phyloP scores from a whole-genome alignment of 208 protist species.

The Trichomonas gallinae region DNA sequence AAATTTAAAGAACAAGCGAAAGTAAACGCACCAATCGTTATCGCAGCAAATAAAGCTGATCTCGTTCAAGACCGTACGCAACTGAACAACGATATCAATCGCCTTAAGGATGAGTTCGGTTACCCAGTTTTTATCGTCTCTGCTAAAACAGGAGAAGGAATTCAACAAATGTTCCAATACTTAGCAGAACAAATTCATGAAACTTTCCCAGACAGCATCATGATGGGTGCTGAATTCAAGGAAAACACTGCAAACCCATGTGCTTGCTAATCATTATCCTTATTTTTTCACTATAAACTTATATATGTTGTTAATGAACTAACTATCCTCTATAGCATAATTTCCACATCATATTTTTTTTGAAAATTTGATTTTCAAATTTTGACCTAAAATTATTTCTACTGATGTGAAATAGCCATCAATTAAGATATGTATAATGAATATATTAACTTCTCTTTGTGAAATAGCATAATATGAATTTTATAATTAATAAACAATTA shows the following conservation, averaged over 20 bases:
- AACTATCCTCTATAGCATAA: too few species aligned
- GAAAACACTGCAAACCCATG: not conserved
- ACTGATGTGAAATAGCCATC: too few species aligned
- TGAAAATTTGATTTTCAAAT: too few species aligned
- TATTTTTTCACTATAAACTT: too few species aligned
- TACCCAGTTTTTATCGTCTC: not conserved
- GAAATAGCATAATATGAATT: too few species aligned
- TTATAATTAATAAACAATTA: too few species aligned
- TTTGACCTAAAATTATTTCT: too few species aligned
- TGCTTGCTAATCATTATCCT: not conserved
- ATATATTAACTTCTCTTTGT: too few species aligned
- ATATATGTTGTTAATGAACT: too few species aligned
- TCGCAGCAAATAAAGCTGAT: not conserved
- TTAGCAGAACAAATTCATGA: not conserved
- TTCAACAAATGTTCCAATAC: not conserved
- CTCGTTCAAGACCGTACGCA: not conserved
- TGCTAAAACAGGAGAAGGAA: not conserved
- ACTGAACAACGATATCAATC: not conserved
- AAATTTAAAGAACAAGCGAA: not conserved
- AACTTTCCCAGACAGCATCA: not conserved
- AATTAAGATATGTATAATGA: too few species aligned
- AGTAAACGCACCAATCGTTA: not conserved
- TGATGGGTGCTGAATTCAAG: not conserved
- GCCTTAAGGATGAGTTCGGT: not conserved
- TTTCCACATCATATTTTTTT: too few species aligned